A percentile compares a stretch with the other conserved stretches of the same genome.
These are phyloP conservation scores for Magnaporthiopsis rhizophila DNA, from an alignment of 2,329 filamentous ascomycete species.

Conservation along the genomic window DNA sequence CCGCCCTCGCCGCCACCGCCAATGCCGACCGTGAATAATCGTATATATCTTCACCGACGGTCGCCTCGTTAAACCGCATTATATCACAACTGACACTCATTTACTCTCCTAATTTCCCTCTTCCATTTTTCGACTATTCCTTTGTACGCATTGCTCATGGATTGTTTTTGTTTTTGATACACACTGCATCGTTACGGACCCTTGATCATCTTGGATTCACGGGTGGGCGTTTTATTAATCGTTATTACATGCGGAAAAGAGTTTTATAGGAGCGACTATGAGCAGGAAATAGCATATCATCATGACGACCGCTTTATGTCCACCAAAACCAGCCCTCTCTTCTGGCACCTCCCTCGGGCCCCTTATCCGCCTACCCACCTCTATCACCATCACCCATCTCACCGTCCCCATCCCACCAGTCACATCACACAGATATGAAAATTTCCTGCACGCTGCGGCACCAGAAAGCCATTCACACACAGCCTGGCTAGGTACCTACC, in stretches of 20 bases:
- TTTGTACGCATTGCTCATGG: slow-evolving; percentile 5
- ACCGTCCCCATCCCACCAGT: not conserved
- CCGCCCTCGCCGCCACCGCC: too few relatives aligned
- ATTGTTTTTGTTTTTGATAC: slow-evolving; percentile 7
- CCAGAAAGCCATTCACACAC: not conserved
- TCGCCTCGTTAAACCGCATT: not conserved
- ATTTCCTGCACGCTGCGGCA: not conserved
- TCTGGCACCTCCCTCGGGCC: not conserved
- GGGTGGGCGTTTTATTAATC: not conserved
- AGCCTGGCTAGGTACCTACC: not conserved
- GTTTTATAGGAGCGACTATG: not conserved
- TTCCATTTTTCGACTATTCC: not conserved
- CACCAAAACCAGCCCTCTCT: not conserved
- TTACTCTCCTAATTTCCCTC: not conserved
- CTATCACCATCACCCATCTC: too few relatives aligned
- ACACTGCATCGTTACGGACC: not conserved
- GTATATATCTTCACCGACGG: not conserved
- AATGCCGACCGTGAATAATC: not conserved
- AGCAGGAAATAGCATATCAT: not conserved
- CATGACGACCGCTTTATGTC: not conserved
- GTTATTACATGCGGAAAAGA: not conserved
- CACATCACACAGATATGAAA: not conserved
- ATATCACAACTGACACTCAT: not conserved
- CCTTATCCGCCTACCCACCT: not conserved
- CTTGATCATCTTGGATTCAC: not conserved